phyloP scores from a whole-genome alignment of 2,329 filamentous ascomycete genomes.

The Dothistroma septosporum region DNA sequence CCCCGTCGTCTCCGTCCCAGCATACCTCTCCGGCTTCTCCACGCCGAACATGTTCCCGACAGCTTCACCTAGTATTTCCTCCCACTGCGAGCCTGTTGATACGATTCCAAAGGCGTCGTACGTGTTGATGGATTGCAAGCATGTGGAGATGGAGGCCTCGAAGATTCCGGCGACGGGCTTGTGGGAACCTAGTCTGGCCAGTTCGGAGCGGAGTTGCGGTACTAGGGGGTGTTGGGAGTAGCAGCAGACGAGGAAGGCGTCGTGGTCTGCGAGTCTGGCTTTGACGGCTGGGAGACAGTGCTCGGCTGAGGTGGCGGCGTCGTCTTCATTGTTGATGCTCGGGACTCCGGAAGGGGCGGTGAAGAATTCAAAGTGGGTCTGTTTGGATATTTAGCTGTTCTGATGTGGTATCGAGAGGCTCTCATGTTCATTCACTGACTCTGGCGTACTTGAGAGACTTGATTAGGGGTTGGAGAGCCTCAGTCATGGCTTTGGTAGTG shows the following conservation, averaged over 20 bases:
- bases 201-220: constrained; percentile 32
- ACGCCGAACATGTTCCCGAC: constrained; percentile 61
- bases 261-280: constrained; percentile 49
- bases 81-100: constrained; percentile 82
- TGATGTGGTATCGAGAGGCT: constrained; percentile 1
- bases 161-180: constrained; percentile 77
- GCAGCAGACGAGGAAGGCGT: constrained; percentile 82
- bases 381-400: neutral
- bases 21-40: constrained; percentile 50
- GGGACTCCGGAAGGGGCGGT: constrained; percentile 64
- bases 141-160: constrained; percentile 69
- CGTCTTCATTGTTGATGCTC: constrained; percentile 73
- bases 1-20: constrained; percentile 77
- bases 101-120: constrained; percentile 73
- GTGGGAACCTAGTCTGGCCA: constrained; percentile 15
- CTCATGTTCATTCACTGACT: constrained; percentile 34
- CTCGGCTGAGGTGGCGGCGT: constrained; percentile 60
- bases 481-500: constrained; percentile 68
- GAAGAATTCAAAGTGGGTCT: constrained; percentile 56
- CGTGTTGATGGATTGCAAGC: constrained; percentile 53
- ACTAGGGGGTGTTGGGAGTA: constrained; percentile 83
- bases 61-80: constrained; percentile 63
- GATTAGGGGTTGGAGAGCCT: constrained; percentile 54
- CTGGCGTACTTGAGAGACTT: constrained; percentile 42
- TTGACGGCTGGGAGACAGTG: constrained; percentile 58